Evolutionary conservation across 768 basidiomycete genomes (phyloP), one percentile per base, ranked within the genome.

Genomic region (Hericium rajendrae): DNA sequence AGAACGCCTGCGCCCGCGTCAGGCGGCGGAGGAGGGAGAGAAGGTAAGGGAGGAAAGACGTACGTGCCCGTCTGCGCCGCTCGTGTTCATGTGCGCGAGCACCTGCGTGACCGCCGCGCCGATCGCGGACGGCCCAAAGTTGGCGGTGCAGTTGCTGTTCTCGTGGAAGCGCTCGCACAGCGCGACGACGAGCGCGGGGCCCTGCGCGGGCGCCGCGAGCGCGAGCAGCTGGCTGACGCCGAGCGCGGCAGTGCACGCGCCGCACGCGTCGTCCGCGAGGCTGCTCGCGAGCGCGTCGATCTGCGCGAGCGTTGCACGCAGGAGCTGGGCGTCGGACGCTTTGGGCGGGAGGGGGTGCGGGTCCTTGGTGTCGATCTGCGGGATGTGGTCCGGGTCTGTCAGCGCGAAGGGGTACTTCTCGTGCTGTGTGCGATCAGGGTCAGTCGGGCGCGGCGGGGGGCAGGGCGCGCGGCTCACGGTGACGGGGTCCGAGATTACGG

Each of bases 1-100:
- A 88, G 49, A 86, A 66, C 43, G 78, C 70, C 84, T 83, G 28
- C 32, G 20, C 22, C 22, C 22, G 22, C 22, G 22, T 22, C 22
- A 22, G 22, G 22, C 22, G 22, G 22, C n/a, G 22, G 22, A 22
- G 2, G 22, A 2, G 22, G 22, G 22, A 22, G 22, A 2, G 22
- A 22, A 22, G 22, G 22, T 6, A 12, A 26, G 22, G 38, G 16
- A 15, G 3, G 13, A 2, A n/a, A 43, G 39, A 60, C 66, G 37
- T 61, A 85, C 84, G 75, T 86, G 84, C 13, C 88, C 88, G 63
- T 90, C 88, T 55, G 80, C 81, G 5, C 86, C 85, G 12, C 81
- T 82, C 2, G 84, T 80, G 64, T 90, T 80, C 6, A 86, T 84
- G 59, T 83, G 84, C 11, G 85, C 80, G 40, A 84, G 60, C 11